Evolutionary conservation across 345 rosid species (phyloP), one percentile per base, ranked within the genome.

Genomic region (Eucalyptus leucophloia): DNA sequence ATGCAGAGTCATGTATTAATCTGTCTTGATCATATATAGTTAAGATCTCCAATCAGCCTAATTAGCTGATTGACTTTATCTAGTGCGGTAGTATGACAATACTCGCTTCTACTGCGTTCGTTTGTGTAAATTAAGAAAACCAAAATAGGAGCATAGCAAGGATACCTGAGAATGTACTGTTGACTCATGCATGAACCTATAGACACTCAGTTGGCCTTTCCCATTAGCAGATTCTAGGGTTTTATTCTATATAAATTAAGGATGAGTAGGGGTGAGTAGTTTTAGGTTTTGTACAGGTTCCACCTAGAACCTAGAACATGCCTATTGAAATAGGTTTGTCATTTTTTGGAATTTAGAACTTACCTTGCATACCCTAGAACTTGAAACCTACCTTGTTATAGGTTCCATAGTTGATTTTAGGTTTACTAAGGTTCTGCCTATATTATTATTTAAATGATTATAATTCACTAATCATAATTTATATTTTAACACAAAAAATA

Each of bases 301-400:
- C 1, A 53, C 58, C 26, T 53, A 53, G 11, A 53, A 53, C 24
- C 5, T 19, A 0, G 11, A 53, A 53, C 58, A 53, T 21, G 26
- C 0, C 26, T 53, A 8, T 19, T 2, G 1, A 0, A 53, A 53
- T 21, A 53, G 0, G 11, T 53, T 8, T 1, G 5, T 53, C 26
- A 21, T 8, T 53, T 53, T 53, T 21, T 53, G 11, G 11, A 53
- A 21, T 53, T 53, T 53, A 4, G 2, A 53, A 53, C 58, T 53
- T 53, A 53, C 2, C 11, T 19, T 53, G 26, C 5, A 53, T 53
- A 53, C 11, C 58, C 26, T 53, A 53, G 0, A 53, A 53, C 58
- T 53, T 53, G 26, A 53, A 53, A 53, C 26, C 11, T 53, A 53
- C 11, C 2, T 0, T 21, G 4, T 53, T 5, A 53, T 53, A 53